Percentiles rank a stretch among this genome's conserved stretches.
These are phyloP conservation scores for Xylaria intraflava DNA, from an alignment of 495 filamentous ascomycete species.

Conservation along the genomic window DNA sequence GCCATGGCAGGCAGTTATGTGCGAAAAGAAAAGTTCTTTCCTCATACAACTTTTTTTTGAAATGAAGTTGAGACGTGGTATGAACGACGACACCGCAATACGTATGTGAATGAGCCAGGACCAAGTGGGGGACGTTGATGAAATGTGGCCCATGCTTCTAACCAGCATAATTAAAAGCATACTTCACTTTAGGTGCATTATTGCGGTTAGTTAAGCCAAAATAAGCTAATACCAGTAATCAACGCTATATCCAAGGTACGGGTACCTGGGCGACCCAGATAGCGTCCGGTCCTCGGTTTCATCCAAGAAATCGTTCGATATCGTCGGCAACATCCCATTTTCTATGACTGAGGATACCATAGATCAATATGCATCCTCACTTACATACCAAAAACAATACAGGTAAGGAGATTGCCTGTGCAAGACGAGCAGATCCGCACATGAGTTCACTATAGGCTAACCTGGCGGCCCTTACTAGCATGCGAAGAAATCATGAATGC, in stretches of 20 bases:
- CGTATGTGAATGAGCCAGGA: neutral
- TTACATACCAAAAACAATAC: slow-evolving; percentile 83
- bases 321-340: slow-evolving; percentile 3
- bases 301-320: slow-evolving; percentile 4
- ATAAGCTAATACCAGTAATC: too few relatives aligned
- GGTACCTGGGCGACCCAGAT: too few relatives aligned
- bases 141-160: slow-evolving; percentile 26
- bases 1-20: slow-evolving; percentile 28
- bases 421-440: neutral
- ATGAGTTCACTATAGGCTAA: neutral
- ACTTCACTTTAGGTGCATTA: neutral
- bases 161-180: neutral
- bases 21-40: neutral
- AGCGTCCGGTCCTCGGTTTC: neutral
- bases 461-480: slow-evolving; percentile 41
- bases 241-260: too few relatives aligned
- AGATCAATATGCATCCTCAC: slow-evolving; percentile 84
- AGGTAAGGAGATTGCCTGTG: slow-evolving; percentile 46
- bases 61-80: slow-evolving; percentile 2
- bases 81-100: neutral
- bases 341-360: neutral
- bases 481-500: slow-evolving; percentile 90
- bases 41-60: neutral
- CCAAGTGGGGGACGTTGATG: slow-evolving; percentile 11
- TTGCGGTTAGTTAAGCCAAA: too few relatives aligned